Base-by-base conservation (phyloP, 2,329 filamentous ascomycete genomes). In the Cladophialophora chaetospira region DNA sequence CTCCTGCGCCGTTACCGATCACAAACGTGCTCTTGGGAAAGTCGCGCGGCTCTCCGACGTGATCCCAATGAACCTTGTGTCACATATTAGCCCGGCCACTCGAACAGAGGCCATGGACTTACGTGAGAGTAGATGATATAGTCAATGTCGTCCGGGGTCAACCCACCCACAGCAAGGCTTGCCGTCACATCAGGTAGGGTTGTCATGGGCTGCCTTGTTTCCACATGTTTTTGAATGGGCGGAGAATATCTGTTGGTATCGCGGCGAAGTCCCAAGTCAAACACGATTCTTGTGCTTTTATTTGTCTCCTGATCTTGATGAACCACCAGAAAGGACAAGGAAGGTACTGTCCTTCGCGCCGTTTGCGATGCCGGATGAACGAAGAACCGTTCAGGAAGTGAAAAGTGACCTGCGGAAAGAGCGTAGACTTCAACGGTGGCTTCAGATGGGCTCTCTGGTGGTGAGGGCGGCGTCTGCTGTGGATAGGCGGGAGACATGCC, bases 121-220 rank as follows among this genome's bases (percentile, higher is more conserved):
- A 73, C 71, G 65, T 77, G 74, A 3, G 69, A 73, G 50, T 72
- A 72, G 11, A 77, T 68, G 6, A 77, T 68, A 55, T 67, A 71
- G 61, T 77, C 72, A 31, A 77, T 74, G 47, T 77, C 72, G 9
- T 67, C 56, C 0, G 72, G 67, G 1, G 48, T 61, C 29, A 77
- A 46, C 1, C 72, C 71, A 1, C 73, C 73, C 45, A 53, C 64
- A 21, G 66, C 68, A 2, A 77, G 67, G 52, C 69, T 72, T 28
- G 68, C 54, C 8, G 66, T 57, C 13, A 68, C 64, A 54, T 68
- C 66, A 5, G 67, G 68, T 8, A 64, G 44, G 3, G 61, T 65
- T 6, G 51, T 47, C 35, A 68, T 48, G 10, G 68, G 70, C 11
- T 65, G 55, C 26, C 69, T 58, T 5, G 65, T 67, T 25, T 49